Evolutionary conservation across 2,329 filamentous ascomycete species (phyloP), one percentile per base, ranked within the genome.

Genomic region (Fusarium coffeatum): DNA sequence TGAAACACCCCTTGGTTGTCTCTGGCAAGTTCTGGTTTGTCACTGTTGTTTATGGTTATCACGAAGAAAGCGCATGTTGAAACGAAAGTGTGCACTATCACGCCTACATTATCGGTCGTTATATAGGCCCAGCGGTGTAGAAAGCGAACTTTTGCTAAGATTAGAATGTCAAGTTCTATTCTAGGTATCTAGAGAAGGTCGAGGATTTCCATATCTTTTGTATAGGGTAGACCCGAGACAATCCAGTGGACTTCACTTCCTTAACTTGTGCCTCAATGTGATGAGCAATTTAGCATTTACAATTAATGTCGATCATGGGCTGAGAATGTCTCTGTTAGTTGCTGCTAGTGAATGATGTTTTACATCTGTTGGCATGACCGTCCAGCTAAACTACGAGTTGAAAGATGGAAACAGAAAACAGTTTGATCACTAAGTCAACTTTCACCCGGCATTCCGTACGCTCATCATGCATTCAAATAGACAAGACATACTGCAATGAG

Each of bases 61-160:
- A 27, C 47, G 23, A 27, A 23, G 48, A 34, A 46, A 55, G 62
- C 56, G 67, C 57, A 59, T 70, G 10, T 59, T 70, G 66, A 69
- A 69, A 67, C 62, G n/a, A 27, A 7, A 27, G 25, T 20, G 30
- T 34, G 16, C 20, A 28, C 27, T n/a, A 30, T 18, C 34, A 28
- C 25, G 40, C n/a, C 15, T 42, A 6, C 9, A 22, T 1, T 27
- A 34, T 11, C 15, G 10, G 16, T 37, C 15, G 13, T 20, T 20
- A n/a, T 55, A 22, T 12, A 49, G 10, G 13, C 18, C 16, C 20
- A 37, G 18, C 49, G 34, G 49, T 53, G 9, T 37, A 37, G 32
- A 5, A 53, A 53, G 16, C 11, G 7, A 28, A 6, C 13, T 22
- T 28, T 7, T 8, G 27, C 25, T 28, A 20, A 18, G 18, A 9